Evolutionary conservation across 2,329 filamentous ascomycete species (phyloP), one percentile per base, ranked within the genome.

Genomic region (Nigrospora oryzae): DNA sequence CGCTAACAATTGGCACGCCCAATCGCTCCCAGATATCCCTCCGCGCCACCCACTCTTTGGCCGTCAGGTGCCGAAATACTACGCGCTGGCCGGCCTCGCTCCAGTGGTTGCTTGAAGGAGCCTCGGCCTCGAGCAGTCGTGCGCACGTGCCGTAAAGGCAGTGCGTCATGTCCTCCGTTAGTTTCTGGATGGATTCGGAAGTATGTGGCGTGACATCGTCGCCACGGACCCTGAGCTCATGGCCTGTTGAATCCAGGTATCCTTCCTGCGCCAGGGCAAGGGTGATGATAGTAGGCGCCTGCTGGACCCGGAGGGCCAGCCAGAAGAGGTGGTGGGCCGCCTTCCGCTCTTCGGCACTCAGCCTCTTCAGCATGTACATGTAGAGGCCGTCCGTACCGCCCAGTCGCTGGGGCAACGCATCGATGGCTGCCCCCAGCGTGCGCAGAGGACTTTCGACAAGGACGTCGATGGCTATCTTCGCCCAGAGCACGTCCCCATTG

Each of bases 301-400:
- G 28, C 23, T 28, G 23, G 2, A 28, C 23, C 23, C 23, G 23
- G 7, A 28, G 23, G 23, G 23, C 23, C 5, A 62, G 47, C 36
- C 56, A 53, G 33, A 61, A 62, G 38, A 61, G 56, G 32, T 53
- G 54, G 16, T 49, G 57, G 36, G 60, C 57, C 23, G 49, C 53
- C 4, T 53, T 49, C 35, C 57, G 58, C 11, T 55, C 14, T 32
- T 60, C 53, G 2, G 43, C 54, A 23, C 49, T 52, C 5, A 60
- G 49, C 16, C 55, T 59, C 46, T 61, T 49, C 2, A 62, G 49
- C 52, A 62, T 62, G n/a, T 53, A 54, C 57, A 62, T 61, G 35
- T 62, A 62, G 7, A 62, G 48, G 5, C 59, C 59, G n/a, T 60
- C 54, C 0, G 53, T 46, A 2, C 59, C 59, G 12, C 58, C 59